A percentile compares a stretch with the other conserved stretches of the same genome.
These are phyloP conservation scores for Yamagishiella unicocca DNA, from an alignment of 139 green algal genomes.

Conservation along the genomic window DNA sequence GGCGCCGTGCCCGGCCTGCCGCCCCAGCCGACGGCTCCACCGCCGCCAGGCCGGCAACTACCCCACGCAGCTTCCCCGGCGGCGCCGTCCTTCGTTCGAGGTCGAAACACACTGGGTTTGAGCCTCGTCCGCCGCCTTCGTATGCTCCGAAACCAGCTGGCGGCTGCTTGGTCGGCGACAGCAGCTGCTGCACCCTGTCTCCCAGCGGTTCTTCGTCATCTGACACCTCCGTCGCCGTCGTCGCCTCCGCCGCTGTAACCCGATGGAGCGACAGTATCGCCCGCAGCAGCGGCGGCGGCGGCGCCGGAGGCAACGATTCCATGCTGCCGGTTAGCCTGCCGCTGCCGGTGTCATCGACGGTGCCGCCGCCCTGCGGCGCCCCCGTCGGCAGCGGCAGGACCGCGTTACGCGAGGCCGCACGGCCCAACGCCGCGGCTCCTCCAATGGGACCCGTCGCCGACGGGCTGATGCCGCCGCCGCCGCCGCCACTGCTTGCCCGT, in stretches of 20 bases:
- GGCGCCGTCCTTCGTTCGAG: too few relatives aligned
- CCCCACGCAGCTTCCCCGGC: too few relatives aligned
- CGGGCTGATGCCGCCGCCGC: background rate
- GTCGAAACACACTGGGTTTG: too few relatives aligned
- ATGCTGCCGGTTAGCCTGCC: background rate
- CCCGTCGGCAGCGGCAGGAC: background rate
- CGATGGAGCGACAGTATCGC: background rate
- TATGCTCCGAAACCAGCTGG: too few relatives aligned
- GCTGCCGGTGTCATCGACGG: background rate
- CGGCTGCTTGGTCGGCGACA: too few relatives aligned
- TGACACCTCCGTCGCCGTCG: background rate
- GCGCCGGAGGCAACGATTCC: background rate
- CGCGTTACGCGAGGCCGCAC: background rate
- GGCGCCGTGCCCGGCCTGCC: too few relatives aligned
- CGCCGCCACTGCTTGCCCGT: background rate
- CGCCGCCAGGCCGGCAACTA: too few relatives aligned
- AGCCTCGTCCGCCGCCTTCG: too few relatives aligned
- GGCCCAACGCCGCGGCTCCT: background rate
- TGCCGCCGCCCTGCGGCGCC: background rate
- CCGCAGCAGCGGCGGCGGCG: background rate
- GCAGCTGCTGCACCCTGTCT: too few relatives aligned
- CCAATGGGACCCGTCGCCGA: background rate
- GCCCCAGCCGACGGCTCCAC: too few relatives aligned
- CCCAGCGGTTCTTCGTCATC: too few relatives aligned
- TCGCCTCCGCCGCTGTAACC: background rate